phyloP scores from a whole-genome alignment of 768 basidiomycete species.

The Kwoniella heveanensis region DNA sequence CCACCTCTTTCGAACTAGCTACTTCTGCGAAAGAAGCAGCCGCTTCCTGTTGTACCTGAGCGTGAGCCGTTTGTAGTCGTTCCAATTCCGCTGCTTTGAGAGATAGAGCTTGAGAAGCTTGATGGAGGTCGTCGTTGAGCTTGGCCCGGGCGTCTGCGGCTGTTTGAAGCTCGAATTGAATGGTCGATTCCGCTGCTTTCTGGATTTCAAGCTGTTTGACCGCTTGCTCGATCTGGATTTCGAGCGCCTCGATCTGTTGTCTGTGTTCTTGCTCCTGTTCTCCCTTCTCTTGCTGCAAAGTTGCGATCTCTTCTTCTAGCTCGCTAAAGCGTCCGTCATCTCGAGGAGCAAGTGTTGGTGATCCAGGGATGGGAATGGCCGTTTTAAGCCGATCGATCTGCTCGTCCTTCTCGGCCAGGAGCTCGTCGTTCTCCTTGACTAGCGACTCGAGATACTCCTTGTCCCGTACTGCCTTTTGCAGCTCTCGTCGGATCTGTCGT shows the following conservation, averaged over 20 bases:
- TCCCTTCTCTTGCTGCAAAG: constrained; percentile 4
- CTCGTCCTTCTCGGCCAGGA: constrained; percentile 40
- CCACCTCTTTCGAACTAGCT: neutral
- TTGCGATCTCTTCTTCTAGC: constrained; percentile 19
- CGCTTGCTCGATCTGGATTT: neutral
- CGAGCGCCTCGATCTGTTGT: constrained; percentile 10
- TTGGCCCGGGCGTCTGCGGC: neutral
- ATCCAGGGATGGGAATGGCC: constrained; percentile 39
- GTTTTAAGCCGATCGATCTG: constrained; percentile 37
- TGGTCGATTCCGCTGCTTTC: neutral
- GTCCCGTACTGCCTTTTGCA: constrained; percentile 31
- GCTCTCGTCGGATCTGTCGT: constrained; percentile 27
- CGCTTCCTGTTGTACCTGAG: constrained; percentile 4
- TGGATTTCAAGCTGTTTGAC: constrained; percentile 2
- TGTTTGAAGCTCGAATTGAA: constrained; percentile 2
- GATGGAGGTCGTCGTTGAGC: constrained; percentile 1
- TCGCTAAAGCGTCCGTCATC: constrained; percentile 10
- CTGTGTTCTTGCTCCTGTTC: constrained; percentile 4
- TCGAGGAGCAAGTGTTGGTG: constrained; percentile 15
- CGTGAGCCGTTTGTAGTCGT: neutral
- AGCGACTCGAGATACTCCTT: constrained; percentile 36
- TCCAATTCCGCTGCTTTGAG: constrained; percentile 1
- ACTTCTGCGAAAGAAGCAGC: too few species aligned
- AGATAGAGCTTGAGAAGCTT: neutral
- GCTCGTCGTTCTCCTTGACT: constrained; percentile 38